Evolutionary conservation across 352 stramenopile species (phyloP).

Genomic region (Globisporangium recalcitrans): DNA sequence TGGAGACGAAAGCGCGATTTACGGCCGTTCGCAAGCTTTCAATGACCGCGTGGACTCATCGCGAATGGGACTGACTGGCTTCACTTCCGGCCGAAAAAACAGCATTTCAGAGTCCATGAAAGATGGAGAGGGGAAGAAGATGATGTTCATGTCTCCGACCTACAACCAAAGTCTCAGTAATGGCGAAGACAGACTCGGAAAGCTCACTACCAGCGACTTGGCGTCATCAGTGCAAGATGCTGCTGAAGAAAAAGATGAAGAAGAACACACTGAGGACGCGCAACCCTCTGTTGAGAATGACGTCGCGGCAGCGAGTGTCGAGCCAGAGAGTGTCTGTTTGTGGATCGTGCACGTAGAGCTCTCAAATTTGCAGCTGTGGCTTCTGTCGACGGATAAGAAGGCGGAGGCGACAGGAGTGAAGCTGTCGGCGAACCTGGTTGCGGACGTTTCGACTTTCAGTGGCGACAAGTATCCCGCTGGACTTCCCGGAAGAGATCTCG

Average conservation of each 20-base stretch:
- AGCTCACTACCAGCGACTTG: conserved; percentile 12
- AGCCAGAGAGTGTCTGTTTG: background rate
- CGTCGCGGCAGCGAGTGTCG: background rate
- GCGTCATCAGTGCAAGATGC: conserved; percentile 1
- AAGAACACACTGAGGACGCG: background rate
- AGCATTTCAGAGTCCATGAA: conserved; percentile 30
- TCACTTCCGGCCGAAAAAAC: conserved; percentile 27
- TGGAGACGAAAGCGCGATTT: background rate
- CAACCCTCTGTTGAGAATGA: background rate
- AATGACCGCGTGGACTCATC: conserved; percentile 6
- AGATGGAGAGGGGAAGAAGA: conserved; percentile 4
- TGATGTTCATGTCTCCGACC: conserved; percentile 7
- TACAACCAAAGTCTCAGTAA: background rate
- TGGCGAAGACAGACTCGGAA: conserved; percentile 1
- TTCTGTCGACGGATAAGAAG: conserved; percentile 60
- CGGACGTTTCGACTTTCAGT: conserved; percentile 8
- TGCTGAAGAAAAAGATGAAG: background rate
- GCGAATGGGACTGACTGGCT: background rate
- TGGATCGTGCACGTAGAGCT: conserved; percentile 47
- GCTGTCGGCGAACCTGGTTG: conserved; percentile 29
- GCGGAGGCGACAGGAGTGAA: conserved; percentile 48
- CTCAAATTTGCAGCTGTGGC: conserved; percentile 53
- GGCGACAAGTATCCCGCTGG: background rate
- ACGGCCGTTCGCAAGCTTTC: conserved; percentile 2
- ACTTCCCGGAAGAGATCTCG: conserved; percentile 6